phyloP scores from a whole-genome alignment of 345 rosid genomes.

The Durio zibethinus region DNA sequence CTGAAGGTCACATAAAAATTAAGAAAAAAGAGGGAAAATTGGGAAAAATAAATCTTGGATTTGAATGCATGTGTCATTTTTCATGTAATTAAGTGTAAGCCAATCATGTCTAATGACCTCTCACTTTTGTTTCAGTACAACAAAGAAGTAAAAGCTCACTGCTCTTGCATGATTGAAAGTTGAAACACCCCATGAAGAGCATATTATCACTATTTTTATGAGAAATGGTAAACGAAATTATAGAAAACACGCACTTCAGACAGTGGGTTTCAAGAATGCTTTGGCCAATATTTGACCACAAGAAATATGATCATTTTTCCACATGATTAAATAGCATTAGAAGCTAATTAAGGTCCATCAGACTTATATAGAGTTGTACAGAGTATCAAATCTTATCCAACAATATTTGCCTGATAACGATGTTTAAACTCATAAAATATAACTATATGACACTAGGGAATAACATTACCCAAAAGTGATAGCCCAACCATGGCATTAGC shows the following conservation, averaged over 20 bases:
- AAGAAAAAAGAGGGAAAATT: no score
- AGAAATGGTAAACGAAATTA: neutral
- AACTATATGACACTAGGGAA: conserved; percentile 9
- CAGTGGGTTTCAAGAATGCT: neutral
- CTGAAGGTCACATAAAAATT: neutral
- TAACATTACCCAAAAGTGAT: conserved; percentile 82
- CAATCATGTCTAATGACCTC: neutral
- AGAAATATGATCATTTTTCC: neutral
- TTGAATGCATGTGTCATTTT: no score
- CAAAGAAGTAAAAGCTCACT: neutral
- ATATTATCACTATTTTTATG: neutral
- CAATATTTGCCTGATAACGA: neutral
- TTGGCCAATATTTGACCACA: neutral
- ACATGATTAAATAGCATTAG: neutral
- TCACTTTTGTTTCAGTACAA: neutral
- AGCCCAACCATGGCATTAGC: conserved; percentile 97
- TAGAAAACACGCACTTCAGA: neutral
- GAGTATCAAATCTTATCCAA: neutral
- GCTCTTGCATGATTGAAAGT: neutral
- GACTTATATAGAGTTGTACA: neutral
- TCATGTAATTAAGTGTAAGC: neutral
- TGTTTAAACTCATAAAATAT: neutral
- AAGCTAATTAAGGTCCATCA: neutral
- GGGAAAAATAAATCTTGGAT: no score
- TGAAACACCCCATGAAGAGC: neutral